These are phyloP conservation scores for Crithidia mellificae DNA, from an alignment of 208 protist species.

Conservation along the genomic window DNA sequence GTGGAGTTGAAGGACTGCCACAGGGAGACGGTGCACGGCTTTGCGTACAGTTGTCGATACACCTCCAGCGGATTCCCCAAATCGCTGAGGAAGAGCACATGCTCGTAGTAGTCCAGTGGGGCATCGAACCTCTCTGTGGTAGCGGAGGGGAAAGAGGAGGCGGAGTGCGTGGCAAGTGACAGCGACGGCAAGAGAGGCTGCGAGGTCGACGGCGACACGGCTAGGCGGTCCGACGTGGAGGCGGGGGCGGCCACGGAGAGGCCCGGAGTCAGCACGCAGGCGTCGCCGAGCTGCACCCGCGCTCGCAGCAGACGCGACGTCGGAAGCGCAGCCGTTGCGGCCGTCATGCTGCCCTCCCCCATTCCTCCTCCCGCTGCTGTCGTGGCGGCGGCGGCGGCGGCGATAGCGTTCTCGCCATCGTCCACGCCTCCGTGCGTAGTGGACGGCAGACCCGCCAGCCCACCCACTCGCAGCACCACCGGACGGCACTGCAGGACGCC, in stretches of 20 bases:
- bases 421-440: background rate
- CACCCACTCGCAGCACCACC: constrained; percentile 28
- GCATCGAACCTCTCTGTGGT: background rate
- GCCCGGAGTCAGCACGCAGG: constrained; percentile 7
- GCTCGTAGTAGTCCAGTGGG: constrained; percentile 14
- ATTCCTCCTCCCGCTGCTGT: too few species aligned
- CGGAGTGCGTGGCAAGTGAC: background rate
- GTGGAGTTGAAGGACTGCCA: constrained; percentile 31
- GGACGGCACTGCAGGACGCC: constrained; percentile 27
- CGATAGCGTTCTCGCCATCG: background rate
- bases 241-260: background rate
- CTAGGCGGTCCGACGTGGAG: background rate
- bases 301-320: constrained; percentile 25
- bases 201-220: background rate
- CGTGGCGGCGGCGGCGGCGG: background rate
- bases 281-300: constrained; percentile 19
- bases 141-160: background rate
- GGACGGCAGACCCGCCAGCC: constrained; percentile 18
- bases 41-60: constrained; percentile 27
- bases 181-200: too few species aligned
- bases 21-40: constrained; percentile 33
- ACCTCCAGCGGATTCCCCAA: constrained; percentile 37
- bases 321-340: background rate
- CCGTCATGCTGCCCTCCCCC: too few species aligned
- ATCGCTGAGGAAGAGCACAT: constrained; percentile 32